Conservation (phyloP, 2,329 filamentous ascomycete genomes). For the Fonsecaea multimorphosa region DNA sequence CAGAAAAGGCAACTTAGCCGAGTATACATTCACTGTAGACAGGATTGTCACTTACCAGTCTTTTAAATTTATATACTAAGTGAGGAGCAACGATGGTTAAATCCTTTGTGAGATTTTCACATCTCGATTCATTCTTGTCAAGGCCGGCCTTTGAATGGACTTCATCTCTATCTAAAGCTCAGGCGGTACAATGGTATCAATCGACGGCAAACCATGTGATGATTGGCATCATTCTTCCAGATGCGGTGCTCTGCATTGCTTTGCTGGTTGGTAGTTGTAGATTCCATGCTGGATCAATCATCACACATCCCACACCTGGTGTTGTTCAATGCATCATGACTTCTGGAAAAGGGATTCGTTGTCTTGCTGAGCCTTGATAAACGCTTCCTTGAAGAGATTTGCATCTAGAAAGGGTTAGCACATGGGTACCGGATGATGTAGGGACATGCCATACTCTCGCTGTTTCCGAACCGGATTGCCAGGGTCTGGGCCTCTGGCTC, state of each 20-base stretch:
- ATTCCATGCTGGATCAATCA: conserved; percentile 26
- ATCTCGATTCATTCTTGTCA: conserved; percentile 13
- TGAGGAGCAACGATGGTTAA: background rate
- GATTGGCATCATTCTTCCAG: conserved; percentile 4
- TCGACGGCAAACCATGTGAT: conserved; percentile 3
- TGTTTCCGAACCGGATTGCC: conserved; percentile 96
- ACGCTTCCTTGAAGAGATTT: conserved; percentile 96
- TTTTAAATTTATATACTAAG: too few relatives aligned
- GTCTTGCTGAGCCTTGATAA: conserved; percentile 95
- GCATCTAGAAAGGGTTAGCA: conserved; percentile 67
- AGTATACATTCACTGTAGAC: too few relatives aligned
- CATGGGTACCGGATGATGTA: background rate
- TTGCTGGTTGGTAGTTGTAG: conserved; percentile 3
- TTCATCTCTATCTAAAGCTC: conserved; percentile 25
- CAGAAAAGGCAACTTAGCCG: conserved; percentile 5
- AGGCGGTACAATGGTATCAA: conserved; percentile 1
- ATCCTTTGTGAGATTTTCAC: background rate
- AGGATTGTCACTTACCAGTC: background rate
- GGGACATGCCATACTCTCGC: conserved; percentile 74
- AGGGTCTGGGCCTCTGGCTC: conserved; percentile 95
- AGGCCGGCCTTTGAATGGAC: background rate
- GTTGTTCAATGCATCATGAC: conserved; percentile 20
- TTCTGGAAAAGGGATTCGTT: conserved; percentile 81
- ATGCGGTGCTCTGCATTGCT: conserved; percentile 3
- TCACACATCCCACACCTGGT: conserved; percentile 22